A percentile compares a stretch with the other conserved stretches of the same genome.
These are phyloP conservation scores for Aureobasidium sp. DNA, from an alignment of 2,329 filamentous ascomycete species.

Conservation along the genomic window DNA sequence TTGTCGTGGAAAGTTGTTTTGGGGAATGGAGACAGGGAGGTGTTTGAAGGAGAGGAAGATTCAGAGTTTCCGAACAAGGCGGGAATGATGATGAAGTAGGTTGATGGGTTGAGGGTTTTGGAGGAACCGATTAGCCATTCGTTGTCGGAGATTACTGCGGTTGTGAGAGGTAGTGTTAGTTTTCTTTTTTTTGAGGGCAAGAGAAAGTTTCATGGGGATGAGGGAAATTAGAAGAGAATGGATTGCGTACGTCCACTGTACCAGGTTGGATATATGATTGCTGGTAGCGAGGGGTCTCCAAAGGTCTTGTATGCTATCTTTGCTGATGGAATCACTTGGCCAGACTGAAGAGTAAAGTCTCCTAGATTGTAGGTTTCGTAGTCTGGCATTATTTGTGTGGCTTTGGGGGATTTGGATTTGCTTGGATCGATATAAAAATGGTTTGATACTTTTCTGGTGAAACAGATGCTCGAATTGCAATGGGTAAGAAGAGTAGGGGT, in stretches of 20 bases:
- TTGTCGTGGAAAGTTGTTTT: conserved; percentile 60
- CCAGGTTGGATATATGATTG: conserved; percentile 71
- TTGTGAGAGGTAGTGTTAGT: conserved; percentile 15
- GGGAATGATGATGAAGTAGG: conserved; percentile 61
- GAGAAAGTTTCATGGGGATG: too few species aligned
- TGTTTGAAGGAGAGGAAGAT: conserved; percentile 60
- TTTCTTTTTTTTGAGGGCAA: too few species aligned
- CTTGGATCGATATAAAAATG: too few species aligned
- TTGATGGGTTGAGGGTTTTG: conserved; percentile 55
- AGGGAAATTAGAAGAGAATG: neutral
- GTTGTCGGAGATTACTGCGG: conserved; percentile 55
- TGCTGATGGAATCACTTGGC: conserved; percentile 53
- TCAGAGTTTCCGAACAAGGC: conserved; percentile 63
- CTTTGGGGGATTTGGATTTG: too few species aligned
- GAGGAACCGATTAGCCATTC: conserved; percentile 63
- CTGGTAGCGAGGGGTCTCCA: conserved; percentile 53
- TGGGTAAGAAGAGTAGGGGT: too few species aligned
- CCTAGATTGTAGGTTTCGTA: conserved; percentile 40
- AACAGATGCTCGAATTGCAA: too few species aligned
- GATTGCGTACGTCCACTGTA: conserved; percentile 50
- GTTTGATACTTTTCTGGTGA: too few species aligned
- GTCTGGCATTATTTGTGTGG: conserved; percentile 17
- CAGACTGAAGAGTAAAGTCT: conserved; percentile 50
- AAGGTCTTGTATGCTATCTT: conserved; percentile 71
- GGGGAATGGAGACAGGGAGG: conserved; percentile 49